Conservation (phyloP, 2,329 filamentous ascomycete species). For the Falciphora oryzae region DNA sequence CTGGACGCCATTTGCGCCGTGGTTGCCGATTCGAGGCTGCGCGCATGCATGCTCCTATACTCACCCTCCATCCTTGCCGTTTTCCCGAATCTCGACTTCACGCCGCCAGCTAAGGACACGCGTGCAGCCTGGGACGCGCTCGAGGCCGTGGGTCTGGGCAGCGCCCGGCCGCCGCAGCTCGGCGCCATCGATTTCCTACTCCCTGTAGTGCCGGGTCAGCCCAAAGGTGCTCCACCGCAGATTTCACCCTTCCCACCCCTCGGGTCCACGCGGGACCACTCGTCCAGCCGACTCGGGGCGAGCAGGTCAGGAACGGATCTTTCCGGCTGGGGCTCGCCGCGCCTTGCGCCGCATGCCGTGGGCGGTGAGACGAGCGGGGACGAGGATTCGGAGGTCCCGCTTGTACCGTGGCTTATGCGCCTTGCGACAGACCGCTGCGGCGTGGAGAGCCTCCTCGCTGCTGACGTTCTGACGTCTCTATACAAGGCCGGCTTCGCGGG, state of each 20-base stretch:
- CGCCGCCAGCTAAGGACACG: slow-evolving; percentile 38
- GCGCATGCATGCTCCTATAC: slow-evolving; percentile 64
- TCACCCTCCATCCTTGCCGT: slow-evolving; percentile 64
- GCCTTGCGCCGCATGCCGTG: slow-evolving; percentile 21
- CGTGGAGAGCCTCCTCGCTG: slow-evolving; percentile 60
- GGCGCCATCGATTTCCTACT: slow-evolving; percentile 62
- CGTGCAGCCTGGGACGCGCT: slow-evolving; percentile 46
- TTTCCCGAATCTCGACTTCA: slow-evolving; percentile 55
- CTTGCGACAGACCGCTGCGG: slow-evolving; percentile 52
- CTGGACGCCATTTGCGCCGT: slow-evolving; percentile 74
- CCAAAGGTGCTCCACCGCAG: slow-evolving; percentile 25
- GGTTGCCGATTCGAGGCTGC: slow-evolving; percentile 71
- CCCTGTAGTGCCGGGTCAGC: slow-evolving; percentile 44
- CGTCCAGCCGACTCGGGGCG: slow-evolving; percentile 15
- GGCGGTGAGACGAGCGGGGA: slow-evolving; percentile 27
- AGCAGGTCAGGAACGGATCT: slow-evolving; percentile 23
- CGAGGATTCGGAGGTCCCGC: slow-evolving; percentile 62
- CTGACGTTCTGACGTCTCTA: slow-evolving; percentile 61
- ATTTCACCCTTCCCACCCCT: slow-evolving; percentile 49
- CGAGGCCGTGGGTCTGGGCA: slow-evolving; percentile 45
- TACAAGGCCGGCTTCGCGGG: slow-evolving; percentile 63
- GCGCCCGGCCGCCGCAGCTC: slow-evolving; percentile 37
- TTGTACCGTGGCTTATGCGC: slow-evolving; percentile 69
- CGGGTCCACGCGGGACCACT: slow-evolving; percentile 36
- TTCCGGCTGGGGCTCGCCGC: slow-evolving; percentile 27